These are phyloP conservation scores for Fusarium xylarioides DNA, from an alignment of 2,329 filamentous ascomycete species.

Conservation along the genomic window DNA sequence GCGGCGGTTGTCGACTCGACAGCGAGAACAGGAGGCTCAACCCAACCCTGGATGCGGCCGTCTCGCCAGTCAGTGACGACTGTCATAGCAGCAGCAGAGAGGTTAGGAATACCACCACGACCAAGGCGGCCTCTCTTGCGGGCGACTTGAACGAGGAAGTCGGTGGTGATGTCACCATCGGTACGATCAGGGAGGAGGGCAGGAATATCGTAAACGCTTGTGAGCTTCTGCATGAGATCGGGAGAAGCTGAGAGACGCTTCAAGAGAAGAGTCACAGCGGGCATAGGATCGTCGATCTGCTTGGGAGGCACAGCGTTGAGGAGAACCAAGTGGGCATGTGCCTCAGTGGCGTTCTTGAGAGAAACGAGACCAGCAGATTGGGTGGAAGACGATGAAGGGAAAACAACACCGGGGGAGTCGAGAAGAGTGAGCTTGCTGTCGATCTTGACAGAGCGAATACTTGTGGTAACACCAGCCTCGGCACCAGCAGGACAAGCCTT, in stretches of 20 bases:
- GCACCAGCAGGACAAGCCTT: conserved; percentile 85
- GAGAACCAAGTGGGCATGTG: conserved; percentile 85
- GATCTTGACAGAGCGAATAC: conserved; percentile 88
- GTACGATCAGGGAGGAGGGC: conserved; percentile 74
- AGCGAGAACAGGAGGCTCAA: conserved; percentile 75
- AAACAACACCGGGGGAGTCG: conserved; percentile 94
- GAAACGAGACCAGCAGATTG: conserved; percentile 54
- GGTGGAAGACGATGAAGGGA: conserved; percentile 70
- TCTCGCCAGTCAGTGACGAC: conserved; percentile 98
- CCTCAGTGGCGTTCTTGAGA: conserved; percentile 71
- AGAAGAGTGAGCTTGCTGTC: conserved; percentile 94
- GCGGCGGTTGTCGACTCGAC: conserved; percentile 54
- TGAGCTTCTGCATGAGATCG: conserved; percentile 79
- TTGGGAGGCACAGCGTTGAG: conserved; percentile 93
- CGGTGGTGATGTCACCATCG: conserved; percentile 80
- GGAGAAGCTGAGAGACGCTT: conserved; percentile 78
- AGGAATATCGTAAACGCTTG: conserved; percentile 84
- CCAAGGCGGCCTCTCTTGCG: conserved; percentile 90
- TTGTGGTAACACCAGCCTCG: conserved; percentile 91
- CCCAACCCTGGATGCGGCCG: conserved; percentile 93
- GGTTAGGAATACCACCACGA: conserved; percentile 88
- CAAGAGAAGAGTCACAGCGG: conserved; percentile 85
- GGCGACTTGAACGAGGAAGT: conserved; percentile 95
- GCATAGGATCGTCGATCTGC: conserved; percentile 91
- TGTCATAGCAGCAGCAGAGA: conserved; percentile 86